Evolutionary conservation across 495 filamentous ascomycete genomes (phyloP), one percentile per base, ranked within the genome.

Genomic region (Ascodesmis nigricans): DNA sequence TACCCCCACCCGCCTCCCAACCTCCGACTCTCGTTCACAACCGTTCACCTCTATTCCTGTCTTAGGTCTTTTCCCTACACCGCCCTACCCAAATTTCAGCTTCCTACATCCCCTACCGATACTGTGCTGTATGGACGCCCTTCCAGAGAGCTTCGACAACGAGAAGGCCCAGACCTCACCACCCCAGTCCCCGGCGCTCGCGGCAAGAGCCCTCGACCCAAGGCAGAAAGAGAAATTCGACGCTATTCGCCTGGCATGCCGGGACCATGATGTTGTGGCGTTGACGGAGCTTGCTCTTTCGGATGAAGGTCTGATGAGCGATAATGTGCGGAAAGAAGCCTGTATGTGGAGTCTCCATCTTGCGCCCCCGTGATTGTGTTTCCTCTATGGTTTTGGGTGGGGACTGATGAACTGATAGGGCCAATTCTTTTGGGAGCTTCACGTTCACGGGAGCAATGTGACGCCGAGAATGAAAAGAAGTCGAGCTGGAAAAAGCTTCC

Each of bases 311-410:
- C 63, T 95, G 30, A 52, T 93, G 21, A 65, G 69, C 29, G 87
- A 97, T 57, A 61, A 64, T n/a, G 55, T 90, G 45, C 73, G 87
- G 47, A 65, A 65, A 49, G 61, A 65, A 55, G 83, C 78, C 47
- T 97, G 87, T 92, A 66, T 61, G 80, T 71, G 3, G 29, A 35
- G 29, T 43, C 33, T 20, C n/a, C n/a, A 21, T 35, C 40, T 35
- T 29, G 29, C 15, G 36, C 16, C 38, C 23, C 7, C n/a, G 21
- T 26, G 20, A 31, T 35, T 21, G n/a, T n/a, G n/a, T n/a, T n/a
- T n/a, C n/a, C n/a, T n/a, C n/a, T n/a, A n/a, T n/a, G n/a, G n/a
- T n/a, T n/a, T n/a, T n/a, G n/a, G n/a, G n/a, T n/a, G n/a, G n/a
- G n/a, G n/a, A n/a, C n/a, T 7, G 29, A 13, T 25, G 11, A 6